Evolutionary conservation across 805 yeast genomes (phyloP), one percentile per base, ranked within the genome.

Genomic region (Wickerhamiella allomyrinae): DNA sequence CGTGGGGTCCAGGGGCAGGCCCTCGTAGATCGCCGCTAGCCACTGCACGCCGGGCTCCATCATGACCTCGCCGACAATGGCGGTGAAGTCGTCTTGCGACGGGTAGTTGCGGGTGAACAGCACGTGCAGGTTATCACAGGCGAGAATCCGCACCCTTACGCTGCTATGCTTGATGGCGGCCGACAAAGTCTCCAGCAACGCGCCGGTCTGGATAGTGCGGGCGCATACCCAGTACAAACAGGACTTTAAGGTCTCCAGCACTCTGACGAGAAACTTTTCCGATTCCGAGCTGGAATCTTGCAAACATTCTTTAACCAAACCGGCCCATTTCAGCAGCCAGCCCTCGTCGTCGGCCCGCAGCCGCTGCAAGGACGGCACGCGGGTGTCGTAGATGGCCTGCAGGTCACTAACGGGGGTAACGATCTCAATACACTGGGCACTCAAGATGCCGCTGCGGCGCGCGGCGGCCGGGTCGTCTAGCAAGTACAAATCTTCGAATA

Each of bases 191-290:
- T 70, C 68, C 50, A 85, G 67, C 7, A 85, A 69, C 40, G 82
- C 75, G 40, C 81, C 76, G 33, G 70, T 63, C 35, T 78, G 71
- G 41, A 89, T 70, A 1, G 87, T 76, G 13, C 73, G 67, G 2
- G 95, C 89, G 40, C 82, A 72, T 7, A 87, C 74, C 98, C 98
- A 91, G 52, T 82, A 86, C 46, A 91, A 69, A 52, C 94, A 82
- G 0, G 94, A 79, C 56, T 91, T 91, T 55, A 89, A 71, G 4
- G 93, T 79, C 47, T 86, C 83, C 31, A 91, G 65, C 5, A 29
- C n/a, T 19, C 17, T 13, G 13, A 36, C 11, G 7, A 36, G 21
- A n/a, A 9, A 23, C 10, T 22, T 7, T 3, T 14, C 10, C 8
- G 31, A 5, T 14, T 36, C 39, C 4, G 20, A 6, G 21, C 21